Evolutionary conservation across 2,329 filamentous ascomycete species (phyloP), one percentile per base, ranked within the genome.

Genomic region (Penicillium sclerotigenum): DNA sequence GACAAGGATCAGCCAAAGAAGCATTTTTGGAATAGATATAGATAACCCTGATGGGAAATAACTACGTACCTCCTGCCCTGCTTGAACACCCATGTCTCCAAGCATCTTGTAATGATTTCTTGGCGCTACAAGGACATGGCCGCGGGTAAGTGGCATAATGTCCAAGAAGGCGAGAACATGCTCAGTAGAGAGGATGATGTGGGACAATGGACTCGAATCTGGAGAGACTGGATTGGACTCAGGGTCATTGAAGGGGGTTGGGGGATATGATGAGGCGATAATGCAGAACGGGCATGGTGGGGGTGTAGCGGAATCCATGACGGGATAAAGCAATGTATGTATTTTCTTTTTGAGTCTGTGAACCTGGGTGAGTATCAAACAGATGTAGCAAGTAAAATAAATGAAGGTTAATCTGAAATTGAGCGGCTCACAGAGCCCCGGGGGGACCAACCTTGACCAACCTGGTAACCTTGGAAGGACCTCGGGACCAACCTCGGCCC

Each of bases 101-200:
- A 97, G 80, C 71, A 92, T 96, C 60, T 87, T 83, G 54, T 86
- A 83, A 78, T 97, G 94, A 34, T 78, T 70, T 38, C 94, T 83
- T 9, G 91, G 89, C 52, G 88, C 90, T 33, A 97, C 81, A 0
- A 97, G 82, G 7, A 97, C 75, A 78, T 97, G 93, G 1, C 92
- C 92, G 0, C 80, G 80, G 0, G 89, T 88, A 49, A 97, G 84
- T 0, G 94, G 94, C 79, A 95, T 83, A 68, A 97, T 96, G 76
- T 97, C 93, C 65, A 97, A 82, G 75, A 97, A 97, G 40, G 91
- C 91, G 60, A 97, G 77, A 28, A 94, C 84, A 59, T 86, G 73
- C 1, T 85, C 85, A 0, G 90, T 94, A 2, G 89, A 90, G 56
- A 97, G 83, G 31, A 97, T 83, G 29, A 97, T 69, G 66, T 83